Base-by-base conservation (phyloP, 2,329 filamentous ascomycete species). In the Colletotrichum horii region DNA sequence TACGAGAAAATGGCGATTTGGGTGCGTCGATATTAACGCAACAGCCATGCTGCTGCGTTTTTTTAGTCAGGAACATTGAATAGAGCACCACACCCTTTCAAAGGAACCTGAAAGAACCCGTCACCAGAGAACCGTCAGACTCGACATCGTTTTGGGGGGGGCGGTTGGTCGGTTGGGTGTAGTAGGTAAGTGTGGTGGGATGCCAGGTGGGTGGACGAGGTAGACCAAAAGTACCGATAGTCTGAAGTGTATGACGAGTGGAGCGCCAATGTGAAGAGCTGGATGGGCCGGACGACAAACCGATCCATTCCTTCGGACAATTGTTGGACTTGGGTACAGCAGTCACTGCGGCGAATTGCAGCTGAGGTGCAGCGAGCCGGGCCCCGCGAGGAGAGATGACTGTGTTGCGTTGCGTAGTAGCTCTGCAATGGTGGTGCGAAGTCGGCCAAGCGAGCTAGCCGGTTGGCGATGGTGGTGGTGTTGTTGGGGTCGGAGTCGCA, bases 51-150 rank as follows among this genome's bases (percentile, higher is more conserved):
- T n/a, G 32, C 38, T 66, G 66, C 66, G 65, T 48, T 48, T 9
- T 9, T 19, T 74, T 70, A 74, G 74, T 66, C 74, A 75, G 74
- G 74, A 75, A 76, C 74, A 34, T 56, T 30, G 30, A 32, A 9
- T 55, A 61, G 55, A 76, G 48, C 14, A 70, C 36, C n/a, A 76
- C 74, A 75, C 66, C 71, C 34, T 66, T 52, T 38, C 38, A 28
- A 36, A 64, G 28, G 34, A 43, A 11, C 32, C 55, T n/a, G 55
- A 38, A 48, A n/a, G 38, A 48, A 48, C 38, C 43, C 28, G 22
- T 34, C 24, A 24, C 16, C 6, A 48, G 9, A 28, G 52, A 36
- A 43, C 36, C 62, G 61, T 55, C 68, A 36, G 72, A 24, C 69
- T 66, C 72, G 71, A 32, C 68, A 67, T 61, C 24, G 36, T 30